A percentile compares a stretch with the other conserved stretches of the same genome.
These are phyloP conservation scores for Meyerozyma guilliermondii DNA, from an alignment of 1,139 yeast species.

Conservation along the genomic window DNA sequence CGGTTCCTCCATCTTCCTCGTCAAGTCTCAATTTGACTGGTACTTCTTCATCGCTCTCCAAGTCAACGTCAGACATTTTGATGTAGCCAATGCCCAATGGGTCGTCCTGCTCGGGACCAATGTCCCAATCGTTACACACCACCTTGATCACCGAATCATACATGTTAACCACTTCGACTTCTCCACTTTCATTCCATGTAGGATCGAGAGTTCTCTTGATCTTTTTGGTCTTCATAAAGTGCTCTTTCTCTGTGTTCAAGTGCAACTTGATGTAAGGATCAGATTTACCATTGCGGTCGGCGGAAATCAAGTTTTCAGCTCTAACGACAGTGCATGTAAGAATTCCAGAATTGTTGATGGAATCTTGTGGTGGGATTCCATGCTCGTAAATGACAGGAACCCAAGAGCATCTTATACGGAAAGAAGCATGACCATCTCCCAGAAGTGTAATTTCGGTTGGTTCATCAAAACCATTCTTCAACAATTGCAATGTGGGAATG, in stretches of 20 bases:
- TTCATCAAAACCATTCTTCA: conserved; percentile 58
- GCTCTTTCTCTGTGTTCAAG: conserved; percentile 56
- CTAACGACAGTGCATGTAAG: conserved; percentile 57
- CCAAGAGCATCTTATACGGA: conserved; percentile 68
- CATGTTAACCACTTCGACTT: conserved; percentile 52
- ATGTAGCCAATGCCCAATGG: conserved; percentile 64
- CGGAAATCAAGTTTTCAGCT: conserved; percentile 72
- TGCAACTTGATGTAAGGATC: conserved; percentile 80
- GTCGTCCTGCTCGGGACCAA: conserved; percentile 83
- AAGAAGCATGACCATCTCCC: conserved; percentile 46
- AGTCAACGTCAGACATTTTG: conserved; percentile 54
- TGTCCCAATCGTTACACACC: conserved; percentile 82
- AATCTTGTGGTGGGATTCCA: conserved; percentile 68
- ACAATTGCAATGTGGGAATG: conserved; percentile 63
- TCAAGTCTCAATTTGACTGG: conserved; percentile 55
- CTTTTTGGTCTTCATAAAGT: conserved; percentile 67
- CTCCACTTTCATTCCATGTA: conserved; percentile 66
- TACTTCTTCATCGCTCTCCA: conserved; percentile 46
- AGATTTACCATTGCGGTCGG: conserved; percentile 86
- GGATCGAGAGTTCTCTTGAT: conserved; percentile 86
- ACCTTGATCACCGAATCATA: conserved; percentile 55
- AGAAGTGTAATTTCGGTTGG: conserved; percentile 48
- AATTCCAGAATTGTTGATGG: conserved; percentile 71
- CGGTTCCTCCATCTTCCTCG: conserved; percentile 58
- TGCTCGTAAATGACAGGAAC: conserved; percentile 61